Conservation (phyloP, 2,329 filamentous ascomycete species). For the Intubia oerlemansii region DNA sequence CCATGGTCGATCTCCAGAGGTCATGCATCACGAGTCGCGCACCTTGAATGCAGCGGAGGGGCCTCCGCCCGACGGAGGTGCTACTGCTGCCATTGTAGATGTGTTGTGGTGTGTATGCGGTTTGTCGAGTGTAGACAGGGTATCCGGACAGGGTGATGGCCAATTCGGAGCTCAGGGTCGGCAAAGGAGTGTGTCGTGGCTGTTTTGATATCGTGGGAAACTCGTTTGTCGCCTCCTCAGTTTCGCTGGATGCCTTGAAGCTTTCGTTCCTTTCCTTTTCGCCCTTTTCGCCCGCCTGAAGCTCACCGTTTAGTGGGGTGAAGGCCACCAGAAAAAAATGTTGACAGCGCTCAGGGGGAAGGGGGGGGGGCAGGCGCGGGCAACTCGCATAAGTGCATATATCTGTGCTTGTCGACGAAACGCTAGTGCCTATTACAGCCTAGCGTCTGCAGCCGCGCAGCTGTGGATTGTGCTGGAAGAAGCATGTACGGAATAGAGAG, state of each 20-base stretch:
- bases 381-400: too few relatives aligned
- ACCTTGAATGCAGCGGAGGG: slow-evolving; percentile 32
- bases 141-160: too few relatives aligned
- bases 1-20: too few relatives aligned
- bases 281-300: slow-evolving; percentile 2
- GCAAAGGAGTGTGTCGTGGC: background rate
- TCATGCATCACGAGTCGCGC: too few relatives aligned
- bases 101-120: slow-evolving; percentile 1
- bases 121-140: too few relatives aligned
- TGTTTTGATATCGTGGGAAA: too few relatives aligned
- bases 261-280: slow-evolving; percentile 5
- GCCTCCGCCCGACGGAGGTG: slow-evolving; percentile 19
- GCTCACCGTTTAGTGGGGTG: slow-evolving; percentile 4
- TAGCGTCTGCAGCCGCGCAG: slow-evolving; percentile 8
- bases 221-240: too few relatives aligned
- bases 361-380: too few relatives aligned
- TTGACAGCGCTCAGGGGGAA: slow-evolving; percentile 1
- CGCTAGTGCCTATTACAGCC: too few relatives aligned
- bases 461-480: slow-evolving; percentile 4
- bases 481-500: too few relatives aligned
- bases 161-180: background rate
- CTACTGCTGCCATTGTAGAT: slow-evolving; percentile 21
- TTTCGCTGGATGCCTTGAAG: slow-evolving; percentile 5
- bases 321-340: slow-evolving; percentile 4
- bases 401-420: too few relatives aligned